These are phyloP conservation scores for Mucor plumbeus DNA, from an alignment of 371 early-diverging fungal genomes.

Conservation along the genomic window DNA sequence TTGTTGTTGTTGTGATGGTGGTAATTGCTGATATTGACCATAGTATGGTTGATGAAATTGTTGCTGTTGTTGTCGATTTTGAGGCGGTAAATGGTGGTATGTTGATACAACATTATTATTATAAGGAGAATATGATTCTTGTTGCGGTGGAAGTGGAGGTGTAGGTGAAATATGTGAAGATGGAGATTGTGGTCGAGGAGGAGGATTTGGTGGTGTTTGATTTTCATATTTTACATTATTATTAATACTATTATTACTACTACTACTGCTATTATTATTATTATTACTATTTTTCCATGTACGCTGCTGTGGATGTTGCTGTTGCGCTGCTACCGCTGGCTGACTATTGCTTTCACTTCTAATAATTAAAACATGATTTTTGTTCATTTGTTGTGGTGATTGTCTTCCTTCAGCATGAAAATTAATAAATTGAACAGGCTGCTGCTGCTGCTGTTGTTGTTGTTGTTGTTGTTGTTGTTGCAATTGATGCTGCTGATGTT, in stretches of 20 bases:
- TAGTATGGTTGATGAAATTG: background rate
- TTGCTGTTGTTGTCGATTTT: background rate
- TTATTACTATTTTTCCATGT: conserved; percentile 16
- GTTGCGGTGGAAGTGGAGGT: background rate
- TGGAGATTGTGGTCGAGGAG: background rate
- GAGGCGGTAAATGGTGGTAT: conserved; percentile 3
- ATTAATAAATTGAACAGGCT: conserved; percentile 28
- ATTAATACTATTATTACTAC: background rate
- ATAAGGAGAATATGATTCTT: conserved; percentile 8
- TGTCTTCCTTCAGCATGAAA: conserved; percentile 26
- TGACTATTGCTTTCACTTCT: conserved; percentile 18
- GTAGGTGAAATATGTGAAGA: conserved; percentile 1
- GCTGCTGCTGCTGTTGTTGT: conserved; percentile 11
- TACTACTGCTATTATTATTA: conserved; percentile 1
- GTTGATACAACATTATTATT: conserved; percentile 3
- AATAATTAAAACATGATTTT: conserved; percentile 19
- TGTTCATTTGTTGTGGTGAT: background rate
- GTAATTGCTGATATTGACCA: background rate
- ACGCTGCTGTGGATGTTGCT: conserved; percentile 6
- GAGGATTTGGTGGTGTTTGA: conserved; percentile 3
- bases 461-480: conserved; percentile 4
- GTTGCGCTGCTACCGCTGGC: background rate
- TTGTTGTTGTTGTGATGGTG: background rate
- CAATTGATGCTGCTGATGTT: background rate
- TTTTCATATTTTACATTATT: conserved; percentile 12